Evolutionary conservation across 805 yeast genomes (phyloP).

Genomic region (Nakazawaea molendinolei): DNA sequence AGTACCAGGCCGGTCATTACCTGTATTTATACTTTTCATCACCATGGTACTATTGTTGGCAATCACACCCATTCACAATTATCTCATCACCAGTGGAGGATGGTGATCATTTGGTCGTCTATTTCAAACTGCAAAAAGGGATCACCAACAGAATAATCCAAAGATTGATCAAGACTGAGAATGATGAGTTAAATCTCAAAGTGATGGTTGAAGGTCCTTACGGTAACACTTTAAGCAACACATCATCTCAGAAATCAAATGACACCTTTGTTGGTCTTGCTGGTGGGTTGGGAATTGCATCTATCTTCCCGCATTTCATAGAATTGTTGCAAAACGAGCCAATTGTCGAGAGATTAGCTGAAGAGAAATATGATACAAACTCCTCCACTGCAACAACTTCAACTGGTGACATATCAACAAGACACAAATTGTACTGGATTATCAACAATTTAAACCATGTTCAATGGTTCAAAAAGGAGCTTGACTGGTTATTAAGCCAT

Average conservation of each 20-base stretch:
- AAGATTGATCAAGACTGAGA: conserved; percentile 1
- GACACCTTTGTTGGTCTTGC: conserved; percentile 15
- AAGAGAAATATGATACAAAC: conserved; percentile 1
- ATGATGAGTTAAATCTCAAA: conserved; percentile 19
- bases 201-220: conserved; percentile 62
- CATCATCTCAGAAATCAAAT: background rate
- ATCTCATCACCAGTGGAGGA: conserved; percentile 29
- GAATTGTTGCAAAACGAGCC: conserved; percentile 9
- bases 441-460: conserved; percentile 15
- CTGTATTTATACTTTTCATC: conserved; percentile 48
- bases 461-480: conserved; percentile 12
- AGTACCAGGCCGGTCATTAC: conserved; percentile 43
- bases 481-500: conserved; percentile 10
- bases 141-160: conserved; percentile 29
- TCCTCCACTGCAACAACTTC: background rate
- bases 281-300: conserved; percentile 20
- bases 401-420: background rate
- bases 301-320: conserved; percentile 15
- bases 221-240: conserved; percentile 27
- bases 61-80: conserved; percentile 67
- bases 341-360: background rate
- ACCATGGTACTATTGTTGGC: conserved; percentile 43
- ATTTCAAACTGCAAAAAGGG: conserved; percentile 45
- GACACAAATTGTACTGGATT: conserved; percentile 17
- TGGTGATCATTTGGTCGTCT: conserved; percentile 27